These are phyloP conservation scores for Ulvella scutata DNA, from an alignment of 139 green algal species.

Conservation along the genomic window DNA sequence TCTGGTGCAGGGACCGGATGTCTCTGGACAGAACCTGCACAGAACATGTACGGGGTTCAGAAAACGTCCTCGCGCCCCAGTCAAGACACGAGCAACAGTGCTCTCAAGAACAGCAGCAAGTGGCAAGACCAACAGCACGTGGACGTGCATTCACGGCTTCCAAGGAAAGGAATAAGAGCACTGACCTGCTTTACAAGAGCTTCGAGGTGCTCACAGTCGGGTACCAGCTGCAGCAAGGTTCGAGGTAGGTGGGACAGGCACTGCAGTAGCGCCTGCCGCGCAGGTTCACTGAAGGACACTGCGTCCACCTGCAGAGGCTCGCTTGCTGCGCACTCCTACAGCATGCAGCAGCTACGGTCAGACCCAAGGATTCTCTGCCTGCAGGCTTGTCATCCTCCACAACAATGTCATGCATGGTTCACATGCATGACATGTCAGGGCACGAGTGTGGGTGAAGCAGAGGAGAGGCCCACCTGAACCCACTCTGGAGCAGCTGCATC, in stretches of 20 bases:
- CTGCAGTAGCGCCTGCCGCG: too few relatives aligned
- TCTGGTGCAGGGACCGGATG: slow-evolving; percentile 49
- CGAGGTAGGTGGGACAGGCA: too few relatives aligned
- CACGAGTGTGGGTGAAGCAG: not conserved
- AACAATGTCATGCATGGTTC: not conserved
- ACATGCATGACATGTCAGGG: not conserved
- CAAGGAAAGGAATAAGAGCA: not conserved
- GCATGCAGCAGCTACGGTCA: not conserved
- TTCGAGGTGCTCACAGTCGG: not conserved
- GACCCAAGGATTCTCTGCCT: not conserved
- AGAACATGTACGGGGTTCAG: not conserved
- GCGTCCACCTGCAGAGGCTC: not conserved
- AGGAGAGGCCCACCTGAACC: slow-evolving; percentile 35
- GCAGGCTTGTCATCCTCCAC: not conserved
- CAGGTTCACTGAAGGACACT: not conserved
- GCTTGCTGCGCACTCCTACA: not conserved
- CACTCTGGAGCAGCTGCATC: slow-evolving; percentile 54
- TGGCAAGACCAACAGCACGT: not conserved
- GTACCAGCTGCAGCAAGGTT: too few relatives aligned
- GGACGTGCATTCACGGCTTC: not conserved
- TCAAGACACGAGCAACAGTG: not conserved
- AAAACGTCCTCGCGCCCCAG: too few relatives aligned
- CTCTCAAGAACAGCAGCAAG: not conserved
- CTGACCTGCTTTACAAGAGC: not conserved
- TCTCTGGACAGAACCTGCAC: slow-evolving; percentile 44